These are phyloP conservation scores for Heliamphora pulchella DNA, from an alignment of 179 eudicot genomes.

Conservation along the genomic window DNA sequence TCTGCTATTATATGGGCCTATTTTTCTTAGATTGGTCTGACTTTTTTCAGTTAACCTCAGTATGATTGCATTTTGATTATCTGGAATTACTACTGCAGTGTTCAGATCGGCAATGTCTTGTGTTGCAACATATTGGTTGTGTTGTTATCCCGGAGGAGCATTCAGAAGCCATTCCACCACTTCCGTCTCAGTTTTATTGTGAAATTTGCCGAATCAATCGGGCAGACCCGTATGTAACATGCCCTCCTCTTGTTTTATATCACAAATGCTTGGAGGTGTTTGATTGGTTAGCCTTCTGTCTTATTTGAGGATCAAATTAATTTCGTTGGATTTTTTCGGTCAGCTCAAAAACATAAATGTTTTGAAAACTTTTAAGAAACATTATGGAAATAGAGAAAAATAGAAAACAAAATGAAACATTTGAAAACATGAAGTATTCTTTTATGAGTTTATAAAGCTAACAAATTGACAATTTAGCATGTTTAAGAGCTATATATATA, in stretches of 20 bases:
- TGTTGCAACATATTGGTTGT: slow-evolving; percentile 59
- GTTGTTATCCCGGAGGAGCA: slow-evolving; percentile 55
- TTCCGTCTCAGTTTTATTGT: slow-evolving; percentile 40
- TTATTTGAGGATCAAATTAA: too few species aligned
- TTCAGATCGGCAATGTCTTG: slow-evolving; percentile 49
- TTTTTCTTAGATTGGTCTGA: not conserved
- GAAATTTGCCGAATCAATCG: slow-evolving; percentile 66
- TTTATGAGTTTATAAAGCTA: too few species aligned
- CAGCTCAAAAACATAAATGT: too few species aligned
- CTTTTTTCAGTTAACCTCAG: not conserved
- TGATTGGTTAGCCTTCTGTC: not conserved
- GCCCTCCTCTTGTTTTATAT: not conserved
- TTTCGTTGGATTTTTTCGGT: too few species aligned
- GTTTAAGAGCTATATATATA: too few species aligned
- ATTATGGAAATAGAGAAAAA: too few species aligned
- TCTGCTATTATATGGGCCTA: not conserved
- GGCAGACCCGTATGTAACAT: slow-evolving; percentile 63
- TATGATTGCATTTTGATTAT: slow-evolving; percentile 6
- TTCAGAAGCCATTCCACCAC: slow-evolving; percentile 36
- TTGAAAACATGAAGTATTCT: too few species aligned
- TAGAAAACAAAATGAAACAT: too few species aligned
- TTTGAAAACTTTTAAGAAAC: too few species aligned
- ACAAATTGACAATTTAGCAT: too few species aligned
- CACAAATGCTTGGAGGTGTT: not conserved
- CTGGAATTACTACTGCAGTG: slow-evolving; percentile 34